Base-by-base conservation (phyloP, 2,329 filamentous ascomycete genomes). In the Trichophyton rubrum region DNA sequence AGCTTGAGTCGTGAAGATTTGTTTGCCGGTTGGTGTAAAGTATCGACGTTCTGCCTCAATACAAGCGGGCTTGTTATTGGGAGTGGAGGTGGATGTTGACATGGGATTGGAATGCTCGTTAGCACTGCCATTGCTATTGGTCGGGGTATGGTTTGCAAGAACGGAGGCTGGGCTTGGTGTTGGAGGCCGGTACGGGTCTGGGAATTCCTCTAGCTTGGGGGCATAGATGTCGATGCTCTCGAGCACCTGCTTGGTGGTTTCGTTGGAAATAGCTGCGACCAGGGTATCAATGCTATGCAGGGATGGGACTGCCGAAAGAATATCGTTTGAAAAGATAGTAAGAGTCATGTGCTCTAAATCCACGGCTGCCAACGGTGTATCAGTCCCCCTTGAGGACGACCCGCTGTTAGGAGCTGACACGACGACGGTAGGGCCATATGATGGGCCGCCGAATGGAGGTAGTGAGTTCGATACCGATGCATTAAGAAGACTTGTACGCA, bases 221-320 rank as follows among this genome's bases (percentile, higher is more conserved):
- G 66, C 64, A 58, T 68, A 67, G 9, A 73, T 62, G 3, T 66
- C 62, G 68, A 76, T 75, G 33, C 70, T 68, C 3, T 69, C 71
- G 3, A 78, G 64, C 4, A 75, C 67, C 0, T 68, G 68, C 27
- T 72, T 76, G 1, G 72, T 76, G 11, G 67, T 64, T 59, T 74
- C 68, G 57, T 79, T 77, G 0, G 75, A 73, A 6, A 79, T 69
- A 3, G 77, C 73, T 1, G 75, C 73, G 51, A 80, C 67, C 11
- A 79, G 66, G 3, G 76, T 75, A 63, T 80, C 78, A 40, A 79
- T 74, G 6, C 75, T 74, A 61, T 79, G 79, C 33, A 78, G 65
- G 5, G 75, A 78, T 1, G 75, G 75, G 7, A 79, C 73, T 0
- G 71, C 72, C 5, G 70, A 67, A 2, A 71, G 68, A 8, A 78